Evolutionary conservation across 352 stramenopile species (phyloP), one percentile per base, ranked within the genome.

Genomic region (Globisporangium abappressorium): DNA sequence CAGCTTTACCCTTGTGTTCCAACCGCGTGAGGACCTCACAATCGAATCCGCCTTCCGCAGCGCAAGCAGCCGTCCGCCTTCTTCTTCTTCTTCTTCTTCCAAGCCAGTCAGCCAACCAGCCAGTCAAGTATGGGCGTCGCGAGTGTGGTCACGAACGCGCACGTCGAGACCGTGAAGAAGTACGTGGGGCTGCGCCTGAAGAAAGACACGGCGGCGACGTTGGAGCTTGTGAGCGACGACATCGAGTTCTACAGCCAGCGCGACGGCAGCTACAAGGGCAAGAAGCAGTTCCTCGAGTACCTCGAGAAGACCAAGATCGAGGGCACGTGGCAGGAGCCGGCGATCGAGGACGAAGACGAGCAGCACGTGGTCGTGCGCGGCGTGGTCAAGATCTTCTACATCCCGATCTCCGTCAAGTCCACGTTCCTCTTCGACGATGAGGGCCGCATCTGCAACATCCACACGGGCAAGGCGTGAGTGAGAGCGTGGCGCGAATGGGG

Each of bases 241-340:
- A 76, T 87, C 14, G 56, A 80, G 47, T 80, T 82, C 70, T 82
- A 79, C 73, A 83, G 77, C 60, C 77, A 84, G 62, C 75, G 79
- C 11, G 75, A 84, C 64, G 75, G 79, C 33, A 76, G 61, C 64
- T 84, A 77, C 70, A 68, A 79, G 57, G 79, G 75, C 68, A 83
- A 79, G 63, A 63, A 80, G 36, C 54, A 75, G 61, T 82, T 87
- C 71, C 51, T 56, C 15, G 36, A 70, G 36, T 87, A 84, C 56
- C 67, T 84, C n/a, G 69, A 84, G 57, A 84, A 87, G 68, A 82
- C 72, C 68, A 82, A 83, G 63, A 69, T 84, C 64, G 75, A 87
- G 36, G 77, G 77, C 63, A 66, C 51, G 24, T 87, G 77, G 79
- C 51, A 82, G 59, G 56, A 70, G 1, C 73, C 79, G 2, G 57